phyloP scores from a whole-genome alignment of 257 asterid genomes.

The Handroanthus guayacan region DNA sequence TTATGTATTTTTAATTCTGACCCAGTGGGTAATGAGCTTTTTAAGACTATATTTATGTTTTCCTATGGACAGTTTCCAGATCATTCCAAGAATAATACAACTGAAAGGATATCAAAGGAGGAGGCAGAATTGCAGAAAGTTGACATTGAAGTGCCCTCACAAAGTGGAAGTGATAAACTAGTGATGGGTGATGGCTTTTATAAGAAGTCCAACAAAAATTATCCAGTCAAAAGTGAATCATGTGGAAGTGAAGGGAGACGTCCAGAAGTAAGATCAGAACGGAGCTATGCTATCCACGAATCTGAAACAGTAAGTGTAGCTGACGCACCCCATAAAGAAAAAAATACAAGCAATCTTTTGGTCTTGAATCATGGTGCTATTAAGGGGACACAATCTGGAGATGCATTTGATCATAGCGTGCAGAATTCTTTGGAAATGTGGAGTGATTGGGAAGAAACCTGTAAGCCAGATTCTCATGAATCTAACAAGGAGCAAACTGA shows the following conservation, averaged over 20 bases:
- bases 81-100: slow-evolving; percentile 36
- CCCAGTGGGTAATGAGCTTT: slow-evolving; percentile 33
- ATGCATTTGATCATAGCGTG: slow-evolving; percentile 36
- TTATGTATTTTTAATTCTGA: slow-evolving; percentile 41
- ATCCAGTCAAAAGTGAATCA: slow-evolving; percentile 39
- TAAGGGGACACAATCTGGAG: slow-evolving; percentile 35
- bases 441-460: slow-evolving; percentile 34
- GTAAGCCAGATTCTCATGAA: slow-evolving; percentile 44
- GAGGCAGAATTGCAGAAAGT: slow-evolving; percentile 50
- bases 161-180: slow-evolving; percentile 37
- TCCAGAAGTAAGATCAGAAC: slow-evolving; percentile 37
- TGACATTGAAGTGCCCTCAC: slow-evolving; percentile 43
- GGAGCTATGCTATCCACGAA: slow-evolving; percentile 29
- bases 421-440: slow-evolving; percentile 34
- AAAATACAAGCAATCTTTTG: slow-evolving; percentile 31
- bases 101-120: slow-evolving; percentile 32
- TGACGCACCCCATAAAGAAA: slow-evolving; percentile 38
- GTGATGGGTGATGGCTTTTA: slow-evolving; percentile 32
- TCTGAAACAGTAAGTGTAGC: slow-evolving; percentile 41
- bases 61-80: slow-evolving; percentile 39
- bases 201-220: slow-evolving; percentile 29
- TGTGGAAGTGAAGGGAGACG: slow-evolving; percentile 43
- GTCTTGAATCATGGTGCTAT: slow-evolving; percentile 41
- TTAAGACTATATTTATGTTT: slow-evolving; percentile 24
- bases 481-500: slow-evolving; percentile 41